These are phyloP conservation scores for Lecanosticta acicola DNA, from an alignment of 2,329 filamentous ascomycete species.

Conservation along the genomic window DNA sequence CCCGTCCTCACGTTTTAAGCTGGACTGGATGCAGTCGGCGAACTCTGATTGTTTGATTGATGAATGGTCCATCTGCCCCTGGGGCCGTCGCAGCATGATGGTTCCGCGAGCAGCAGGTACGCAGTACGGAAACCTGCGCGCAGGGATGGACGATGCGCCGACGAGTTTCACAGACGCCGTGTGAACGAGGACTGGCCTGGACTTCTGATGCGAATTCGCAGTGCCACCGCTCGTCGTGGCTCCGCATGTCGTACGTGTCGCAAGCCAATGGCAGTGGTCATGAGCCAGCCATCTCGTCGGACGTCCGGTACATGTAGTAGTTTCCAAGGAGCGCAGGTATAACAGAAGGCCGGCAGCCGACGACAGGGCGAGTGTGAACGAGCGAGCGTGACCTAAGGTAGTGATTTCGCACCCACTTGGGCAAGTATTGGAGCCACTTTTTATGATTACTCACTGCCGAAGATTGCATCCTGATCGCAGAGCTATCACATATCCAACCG, in stretches of 20 bases:
- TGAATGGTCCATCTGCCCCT: too few species aligned
- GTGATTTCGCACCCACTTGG: too few species aligned
- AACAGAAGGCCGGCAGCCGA: background rate
- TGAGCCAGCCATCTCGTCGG: constrained; percentile 8
- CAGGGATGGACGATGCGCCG: constrained; percentile 6
- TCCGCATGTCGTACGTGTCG: constrained; percentile 3
- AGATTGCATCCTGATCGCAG: too few species aligned
- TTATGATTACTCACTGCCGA: too few species aligned
- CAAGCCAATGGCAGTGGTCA: constrained; percentile 5
- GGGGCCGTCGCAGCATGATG: too few species aligned
- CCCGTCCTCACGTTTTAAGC: too few species aligned
- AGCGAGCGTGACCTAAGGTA: background rate
- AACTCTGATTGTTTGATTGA: too few species aligned
- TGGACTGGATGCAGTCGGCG: too few species aligned
- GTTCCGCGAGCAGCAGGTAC: background rate
- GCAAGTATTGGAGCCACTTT: too few species aligned
- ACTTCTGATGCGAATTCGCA: constrained; percentile 1
- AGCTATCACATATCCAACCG: too few species aligned
- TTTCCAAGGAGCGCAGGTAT: constrained; percentile 8
- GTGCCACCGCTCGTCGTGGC: constrained; percentile 8
- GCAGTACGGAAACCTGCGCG: background rate
- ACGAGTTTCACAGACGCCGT: constrained; percentile 1
- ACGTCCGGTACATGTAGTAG: too few species aligned
- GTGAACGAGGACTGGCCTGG: constrained; percentile 6
- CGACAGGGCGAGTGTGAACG: background rate